A percentile compares a stretch with the other conserved stretches of the same genome.
Evolutionary conservation across 1,284 basidiomycete genomes (phyloP).

Genomic region (Leccinum huronense): DNA sequence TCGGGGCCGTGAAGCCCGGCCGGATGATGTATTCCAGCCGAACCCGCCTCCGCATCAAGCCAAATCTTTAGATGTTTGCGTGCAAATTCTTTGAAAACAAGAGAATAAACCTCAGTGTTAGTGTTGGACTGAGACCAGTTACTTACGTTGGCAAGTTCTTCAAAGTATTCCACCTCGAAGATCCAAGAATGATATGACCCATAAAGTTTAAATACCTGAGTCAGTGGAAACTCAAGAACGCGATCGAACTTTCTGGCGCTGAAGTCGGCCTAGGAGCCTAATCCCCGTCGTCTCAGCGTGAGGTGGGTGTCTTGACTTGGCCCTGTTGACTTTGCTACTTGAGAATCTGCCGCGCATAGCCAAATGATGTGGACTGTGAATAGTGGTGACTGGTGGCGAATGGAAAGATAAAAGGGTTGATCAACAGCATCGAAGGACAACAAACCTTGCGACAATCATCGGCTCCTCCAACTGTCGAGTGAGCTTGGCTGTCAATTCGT

Average conservation of each 20-base stretch:
- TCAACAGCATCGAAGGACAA: conserved; percentile 41
- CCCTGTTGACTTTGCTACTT: conserved; percentile 86
- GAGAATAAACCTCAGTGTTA: conserved; percentile 86
- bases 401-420: conserved; percentile 89
- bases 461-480: conserved; percentile 98
- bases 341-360: conserved; percentile 89
- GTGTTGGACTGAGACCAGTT: conserved; percentile 92
- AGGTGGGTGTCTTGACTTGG: conserved; percentile 62
- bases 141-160: conserved; percentile 81
- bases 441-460: conserved; percentile 94
- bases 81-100: conserved; percentile 93
- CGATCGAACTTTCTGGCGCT: conserved; percentile 95
- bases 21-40: conserved; percentile 65
- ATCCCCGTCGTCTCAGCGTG: conserved; percentile 84
- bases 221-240: conserved; percentile 97
- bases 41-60: conserved; percentile 77
- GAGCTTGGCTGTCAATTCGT: conserved; percentile 96
- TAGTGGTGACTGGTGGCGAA: conserved; percentile 97
- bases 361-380: conserved; percentile 96
- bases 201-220: conserved; percentile 92
- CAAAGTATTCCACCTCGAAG: conserved; percentile 98
- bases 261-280: conserved; percentile 87
- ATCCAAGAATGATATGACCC: conserved; percentile 84
- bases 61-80: conserved; percentile 85
- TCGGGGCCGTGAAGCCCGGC: conserved; percentile 76